A percentile compares a stretch with the other conserved stretches of the same genome.
phyloP scores from a whole-genome alignment of 352 stramenopile species.

The Globisporangium carolinianum region DNA sequence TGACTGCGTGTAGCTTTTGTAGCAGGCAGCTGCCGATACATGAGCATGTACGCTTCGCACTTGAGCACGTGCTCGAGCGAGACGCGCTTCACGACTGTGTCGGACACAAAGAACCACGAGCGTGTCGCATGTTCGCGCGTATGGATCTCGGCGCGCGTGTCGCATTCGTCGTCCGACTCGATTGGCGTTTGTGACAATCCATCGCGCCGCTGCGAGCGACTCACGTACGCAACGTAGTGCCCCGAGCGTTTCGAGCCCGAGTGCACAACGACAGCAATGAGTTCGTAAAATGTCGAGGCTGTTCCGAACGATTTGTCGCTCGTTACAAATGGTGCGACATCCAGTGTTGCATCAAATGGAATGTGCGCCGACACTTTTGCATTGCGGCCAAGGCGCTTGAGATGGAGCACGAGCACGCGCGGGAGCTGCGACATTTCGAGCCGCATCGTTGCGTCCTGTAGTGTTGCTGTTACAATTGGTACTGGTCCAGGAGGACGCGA shows the following conservation, averaged over 20 bases:
- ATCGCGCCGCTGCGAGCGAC: slow-evolving; percentile 36
- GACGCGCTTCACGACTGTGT: slow-evolving; percentile 57
- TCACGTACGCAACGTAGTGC: slow-evolving; percentile 72
- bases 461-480: slow-evolving; percentile 11
- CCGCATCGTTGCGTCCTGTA: slow-evolving; percentile 54
- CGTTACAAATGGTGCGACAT: slow-evolving; percentile 35
- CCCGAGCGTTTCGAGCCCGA: slow-evolving; percentile 62
- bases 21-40: slow-evolving; percentile 37
- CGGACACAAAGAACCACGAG: slow-evolving; percentile 68
- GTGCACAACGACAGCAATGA: slow-evolving; percentile 68
- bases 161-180: slow-evolving; percentile 19
- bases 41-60: slow-evolving; percentile 78
- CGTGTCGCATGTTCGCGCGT: slow-evolving; percentile 16
- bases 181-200: neutral
- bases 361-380: slow-evolving; percentile 70
- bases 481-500: slow-evolving; percentile 16
- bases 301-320: slow-evolving; percentile 11
- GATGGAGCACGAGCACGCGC: slow-evolving; percentile 56
- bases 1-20: neutral
- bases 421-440: slow-evolving; percentile 42
- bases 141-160: slow-evolving; percentile 17
- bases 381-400: slow-evolving; percentile 47
- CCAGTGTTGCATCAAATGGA: slow-evolving; percentile 42
- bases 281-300: slow-evolving; percentile 34
- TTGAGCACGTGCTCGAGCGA: slow-evolving; percentile 54